Base-by-base conservation (phyloP, 2,329 filamentous ascomycete species). In the Hirsutella rhossiliensis region DNA sequence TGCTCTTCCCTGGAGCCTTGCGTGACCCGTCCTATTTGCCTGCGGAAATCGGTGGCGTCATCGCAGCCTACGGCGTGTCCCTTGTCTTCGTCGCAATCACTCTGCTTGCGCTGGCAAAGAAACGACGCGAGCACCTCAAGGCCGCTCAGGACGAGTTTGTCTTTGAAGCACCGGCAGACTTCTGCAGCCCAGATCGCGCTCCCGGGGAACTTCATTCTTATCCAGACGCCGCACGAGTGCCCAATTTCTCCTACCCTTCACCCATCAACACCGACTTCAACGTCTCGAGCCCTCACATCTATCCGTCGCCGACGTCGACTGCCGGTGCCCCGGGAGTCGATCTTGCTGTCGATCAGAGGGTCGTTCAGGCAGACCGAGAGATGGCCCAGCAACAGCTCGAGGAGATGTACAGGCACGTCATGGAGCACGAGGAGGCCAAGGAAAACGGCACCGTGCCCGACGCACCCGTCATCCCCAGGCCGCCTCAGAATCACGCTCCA, bases 401-500 rank as follows among this genome's bases (percentile, higher is more conserved):
- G 62, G 80, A 86, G 54, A 80, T 97, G 60, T 97, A 96, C 65
- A 87, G 82, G 48, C 84, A 88, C 52, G 89, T 95, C 50, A 84
- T 95, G 80, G 87, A 88, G 61, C 85, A 94, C 54, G 89, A 96
- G 56, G 77, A 75, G 46, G 77, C 77, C n/a, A n/a, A n/a, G n/a
- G 67, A 72, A 50, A 69, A 69, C 40, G 78, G 78, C 29, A 57
- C 75, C 37, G 61, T 62, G 17, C 65, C 76, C 38, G 67, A 72
- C 19, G 44, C 60, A 19, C 67, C 69, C 15, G 45, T 67, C 11
- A 47, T 62, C 29, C 52, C 66, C 4, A 48, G 50, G 7, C 53
- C 61, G 27, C 43, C 45, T 28, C 56, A 52, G 29, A 52, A 50
- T 41, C 50, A 47, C 44, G 55, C 48, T 40, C 54, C 52, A 39